These are phyloP conservation scores for Corymbia calophylla DNA, from an alignment of 441 rosid species.

Conservation along the genomic window DNA sequence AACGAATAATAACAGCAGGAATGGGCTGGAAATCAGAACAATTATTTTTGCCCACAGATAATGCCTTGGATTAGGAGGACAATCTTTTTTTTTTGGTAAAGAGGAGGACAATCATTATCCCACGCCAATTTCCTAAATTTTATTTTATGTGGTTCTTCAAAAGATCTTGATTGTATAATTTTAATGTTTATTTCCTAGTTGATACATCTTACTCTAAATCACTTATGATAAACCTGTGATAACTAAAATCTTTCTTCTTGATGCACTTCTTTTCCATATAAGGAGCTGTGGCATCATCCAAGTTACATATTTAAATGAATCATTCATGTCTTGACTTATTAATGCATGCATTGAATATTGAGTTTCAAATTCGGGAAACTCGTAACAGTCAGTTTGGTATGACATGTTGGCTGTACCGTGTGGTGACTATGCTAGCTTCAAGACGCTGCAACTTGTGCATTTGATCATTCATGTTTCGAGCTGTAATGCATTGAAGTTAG, in stretches of 20 bases:
- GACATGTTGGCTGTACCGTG: neutral
- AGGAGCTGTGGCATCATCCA: neutral
- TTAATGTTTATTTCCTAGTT: neutral
- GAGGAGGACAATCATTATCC: neutral
- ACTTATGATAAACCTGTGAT: too few relatives aligned
- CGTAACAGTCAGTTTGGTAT: rapidly evolving
- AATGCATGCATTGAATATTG: neutral
- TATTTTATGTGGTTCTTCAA: neutral
- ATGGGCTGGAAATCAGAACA: neutral
- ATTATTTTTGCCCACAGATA: neutral
- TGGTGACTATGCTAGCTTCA: neutral
- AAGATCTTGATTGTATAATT: neutral
- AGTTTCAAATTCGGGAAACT: neutral
- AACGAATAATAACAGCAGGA: neutral
- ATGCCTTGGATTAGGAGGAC: neutral
- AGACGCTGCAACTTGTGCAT: neutral
- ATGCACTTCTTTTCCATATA: neutral
- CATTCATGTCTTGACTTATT: neutral
- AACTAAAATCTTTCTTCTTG: neutral
- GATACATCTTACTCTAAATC: neutral
- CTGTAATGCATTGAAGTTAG: neutral
- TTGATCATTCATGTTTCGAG: neutral
- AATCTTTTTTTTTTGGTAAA: too few relatives aligned
- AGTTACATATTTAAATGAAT: neutral
- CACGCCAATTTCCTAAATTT: neutral